These are phyloP conservation scores for Ziziphus jujuba DNA, from an alignment of 306 rosid species.

Conservation along the genomic window DNA sequence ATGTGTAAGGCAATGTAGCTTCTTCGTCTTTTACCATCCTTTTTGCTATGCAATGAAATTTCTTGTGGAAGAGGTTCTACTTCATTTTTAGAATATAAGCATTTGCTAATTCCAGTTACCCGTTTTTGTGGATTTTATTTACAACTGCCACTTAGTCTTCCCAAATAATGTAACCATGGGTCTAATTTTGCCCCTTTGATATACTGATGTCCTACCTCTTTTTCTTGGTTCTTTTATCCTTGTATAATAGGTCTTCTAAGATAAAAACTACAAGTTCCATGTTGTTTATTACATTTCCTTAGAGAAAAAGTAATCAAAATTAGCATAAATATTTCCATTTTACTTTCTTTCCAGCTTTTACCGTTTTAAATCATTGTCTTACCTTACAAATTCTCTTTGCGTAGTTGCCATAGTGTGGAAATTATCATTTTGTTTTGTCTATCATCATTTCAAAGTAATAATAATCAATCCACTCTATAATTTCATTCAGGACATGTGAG, in stretches of 20 bases:
- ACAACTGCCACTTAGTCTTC: no score
- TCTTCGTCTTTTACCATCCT: not conserved
- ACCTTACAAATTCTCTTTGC: not conserved
- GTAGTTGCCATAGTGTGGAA: not conserved
- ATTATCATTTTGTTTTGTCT: not conserved
- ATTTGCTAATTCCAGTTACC: not conserved
- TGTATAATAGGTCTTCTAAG: not conserved
- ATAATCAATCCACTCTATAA: conserved; percentile 11
- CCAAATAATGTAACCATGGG: no score
- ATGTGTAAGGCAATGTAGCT: not conserved
- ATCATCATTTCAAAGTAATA: not conserved
- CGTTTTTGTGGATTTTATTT: no score
- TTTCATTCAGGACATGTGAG: conserved; percentile 74
- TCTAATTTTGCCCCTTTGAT: no score
- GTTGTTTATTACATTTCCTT: not conserved
- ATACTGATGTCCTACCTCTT: not conserved
- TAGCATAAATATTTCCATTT: not conserved
- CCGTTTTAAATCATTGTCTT: not conserved
- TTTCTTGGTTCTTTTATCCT: not conserved
- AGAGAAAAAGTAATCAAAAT: not conserved
- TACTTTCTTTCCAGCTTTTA: not conserved
- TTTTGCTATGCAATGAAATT: not conserved
- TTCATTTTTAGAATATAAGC: not conserved
- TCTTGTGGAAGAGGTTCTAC: not conserved
- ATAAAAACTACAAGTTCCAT: no score